Evolutionary conservation across 2,329 filamentous ascomycete genomes (phyloP).

Genomic region (Cladorrhinum sp.): DNA sequence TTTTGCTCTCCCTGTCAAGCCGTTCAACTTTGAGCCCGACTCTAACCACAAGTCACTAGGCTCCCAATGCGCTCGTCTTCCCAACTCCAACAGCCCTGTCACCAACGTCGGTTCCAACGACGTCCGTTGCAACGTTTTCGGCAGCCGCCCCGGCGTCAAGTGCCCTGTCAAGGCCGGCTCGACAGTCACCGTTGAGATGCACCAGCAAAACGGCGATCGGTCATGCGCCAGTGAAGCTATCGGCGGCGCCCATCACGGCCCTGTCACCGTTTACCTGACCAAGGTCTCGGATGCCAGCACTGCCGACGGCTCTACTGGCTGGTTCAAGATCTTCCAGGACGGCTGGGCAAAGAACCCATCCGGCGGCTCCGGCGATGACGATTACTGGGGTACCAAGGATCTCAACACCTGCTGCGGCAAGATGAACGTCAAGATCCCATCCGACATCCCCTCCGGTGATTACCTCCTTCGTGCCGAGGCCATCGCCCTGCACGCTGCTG

Average conservation of each 20-base stretch:
- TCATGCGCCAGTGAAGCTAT: slow-evolving; percentile 47
- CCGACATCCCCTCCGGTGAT: slow-evolving; percentile 34
- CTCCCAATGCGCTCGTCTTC: slow-evolving; percentile 46
- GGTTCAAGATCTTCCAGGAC: slow-evolving; percentile 52
- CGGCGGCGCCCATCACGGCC: slow-evolving; percentile 51
- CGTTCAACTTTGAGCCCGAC: background rate
- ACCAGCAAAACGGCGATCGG: slow-evolving; percentile 45
- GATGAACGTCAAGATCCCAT: slow-evolving; percentile 38
- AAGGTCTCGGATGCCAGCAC: slow-evolving; percentile 46
- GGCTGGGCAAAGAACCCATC: slow-evolving; percentile 38
- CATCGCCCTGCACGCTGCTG: slow-evolving; percentile 46
- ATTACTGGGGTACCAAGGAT: slow-evolving; percentile 46
- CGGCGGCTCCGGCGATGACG: slow-evolving; percentile 39
- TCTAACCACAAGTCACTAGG: slow-evolving; percentile 6
- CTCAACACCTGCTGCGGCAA: slow-evolving; percentile 41
- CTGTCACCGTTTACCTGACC: slow-evolving; percentile 47
- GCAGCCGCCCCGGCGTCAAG: slow-evolving; percentile 38
- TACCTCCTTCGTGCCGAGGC: slow-evolving; percentile 49
- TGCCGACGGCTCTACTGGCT: slow-evolving; percentile 41
- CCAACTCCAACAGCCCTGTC: slow-evolving; percentile 50
- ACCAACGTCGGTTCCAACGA: slow-evolving; percentile 41
- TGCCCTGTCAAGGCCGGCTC: slow-evolving; percentile 47
- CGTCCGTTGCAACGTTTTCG: slow-evolving; percentile 44
- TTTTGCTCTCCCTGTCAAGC: background rate
- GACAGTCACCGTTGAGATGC: slow-evolving; percentile 56